Conservation (phyloP, 768 basidiomycete species). For the Pulveroboletus frians region DNA sequence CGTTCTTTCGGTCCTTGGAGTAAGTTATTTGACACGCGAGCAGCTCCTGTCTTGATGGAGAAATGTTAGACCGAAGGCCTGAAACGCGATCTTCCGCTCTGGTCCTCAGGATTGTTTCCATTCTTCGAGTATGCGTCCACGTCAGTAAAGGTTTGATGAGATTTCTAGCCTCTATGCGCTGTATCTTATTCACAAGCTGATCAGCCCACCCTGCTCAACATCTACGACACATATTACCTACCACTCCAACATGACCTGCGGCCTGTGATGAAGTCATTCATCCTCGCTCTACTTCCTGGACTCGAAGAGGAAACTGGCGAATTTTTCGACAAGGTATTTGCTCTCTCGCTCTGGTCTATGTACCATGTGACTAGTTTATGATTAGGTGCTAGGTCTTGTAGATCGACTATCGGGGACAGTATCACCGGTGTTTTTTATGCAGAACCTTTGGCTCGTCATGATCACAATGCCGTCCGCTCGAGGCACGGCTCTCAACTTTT, state of each 20-base stretch:
- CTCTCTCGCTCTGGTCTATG: neutral
- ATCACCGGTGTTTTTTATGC: conserved; percentile 85
- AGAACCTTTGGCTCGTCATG: conserved; percentile 93
- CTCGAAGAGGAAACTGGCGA: conserved; percentile 97
- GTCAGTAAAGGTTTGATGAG: conserved; percentile 75
- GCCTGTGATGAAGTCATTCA: conserved; percentile 91
- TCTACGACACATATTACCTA: conserved; percentile 92
- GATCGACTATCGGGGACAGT: conserved; percentile 81
- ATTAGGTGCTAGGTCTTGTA: conserved; percentile 71
- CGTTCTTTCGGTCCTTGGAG: conserved; percentile 86
- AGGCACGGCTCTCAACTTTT: conserved; percentile 82
- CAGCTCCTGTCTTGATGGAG: conserved; percentile 5
- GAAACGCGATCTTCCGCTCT: conserved; percentile 78
- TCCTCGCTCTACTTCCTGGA: conserved; percentile 88
- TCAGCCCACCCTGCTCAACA: conserved; percentile 79
- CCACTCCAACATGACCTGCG: conserved; percentile 77
- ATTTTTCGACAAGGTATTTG: conserved; percentile 81
- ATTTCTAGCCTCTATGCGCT: conserved; percentile 3
- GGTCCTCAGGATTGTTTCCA: conserved; percentile 95
- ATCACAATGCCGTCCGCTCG: conserved; percentile 83
- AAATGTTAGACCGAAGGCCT: conserved; percentile 72
- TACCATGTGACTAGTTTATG: conserved; percentile 9
- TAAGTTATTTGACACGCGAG: conserved; percentile 36
- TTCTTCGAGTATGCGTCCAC: conserved; percentile 99
- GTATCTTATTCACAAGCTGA: neutral